These are phyloP conservation scores for Aspergillus novoparasiticus DNA, from an alignment of 2,329 filamentous ascomycete genomes.

Conservation along the genomic window DNA sequence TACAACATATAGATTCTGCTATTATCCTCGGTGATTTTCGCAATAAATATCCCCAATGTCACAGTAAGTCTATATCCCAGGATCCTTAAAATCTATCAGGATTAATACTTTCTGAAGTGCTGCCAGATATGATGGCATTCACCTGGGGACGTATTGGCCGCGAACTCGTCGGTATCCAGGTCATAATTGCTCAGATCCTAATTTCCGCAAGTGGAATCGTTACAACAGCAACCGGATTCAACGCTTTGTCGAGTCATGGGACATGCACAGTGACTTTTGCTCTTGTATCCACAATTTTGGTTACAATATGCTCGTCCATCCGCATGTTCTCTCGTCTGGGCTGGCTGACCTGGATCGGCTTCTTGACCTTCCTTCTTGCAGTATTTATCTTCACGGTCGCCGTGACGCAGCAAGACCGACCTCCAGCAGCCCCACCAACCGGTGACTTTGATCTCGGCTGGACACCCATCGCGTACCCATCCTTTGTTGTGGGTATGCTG, in stretches of 20 bases:
- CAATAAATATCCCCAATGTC: conserved; percentile 52
- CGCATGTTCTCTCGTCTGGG: conserved; percentile 63
- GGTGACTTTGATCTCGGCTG: conserved; percentile 63
- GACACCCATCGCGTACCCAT: conserved; percentile 56
- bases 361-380: conserved; percentile 59
- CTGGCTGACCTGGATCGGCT: conserved; percentile 64
- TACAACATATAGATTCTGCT: background rate
- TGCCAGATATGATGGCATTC: conserved; percentile 58
- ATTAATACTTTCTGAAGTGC: too few species aligned
- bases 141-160: conserved; percentile 55
- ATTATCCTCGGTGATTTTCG: conserved; percentile 54
- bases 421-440: conserved; percentile 62
- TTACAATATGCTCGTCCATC: conserved; percentile 50
- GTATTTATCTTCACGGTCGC: conserved; percentile 53
- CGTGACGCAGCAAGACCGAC: conserved; percentile 59
- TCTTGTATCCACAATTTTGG: conserved; percentile 54
- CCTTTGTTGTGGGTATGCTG: conserved; percentile 60
- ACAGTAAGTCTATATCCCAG: conserved; percentile 40
- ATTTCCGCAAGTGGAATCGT: conserved; percentile 60
- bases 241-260: conserved; percentile 60
- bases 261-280: conserved; percentile 62
- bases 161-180: conserved; percentile 57
- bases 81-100: too few species aligned
- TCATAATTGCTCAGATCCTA: conserved; percentile 61
- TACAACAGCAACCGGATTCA: conserved; percentile 60